phyloP scores from a whole-genome alignment of 2,329 filamentous ascomycete genomes.

The Exserohilum turcica region DNA sequence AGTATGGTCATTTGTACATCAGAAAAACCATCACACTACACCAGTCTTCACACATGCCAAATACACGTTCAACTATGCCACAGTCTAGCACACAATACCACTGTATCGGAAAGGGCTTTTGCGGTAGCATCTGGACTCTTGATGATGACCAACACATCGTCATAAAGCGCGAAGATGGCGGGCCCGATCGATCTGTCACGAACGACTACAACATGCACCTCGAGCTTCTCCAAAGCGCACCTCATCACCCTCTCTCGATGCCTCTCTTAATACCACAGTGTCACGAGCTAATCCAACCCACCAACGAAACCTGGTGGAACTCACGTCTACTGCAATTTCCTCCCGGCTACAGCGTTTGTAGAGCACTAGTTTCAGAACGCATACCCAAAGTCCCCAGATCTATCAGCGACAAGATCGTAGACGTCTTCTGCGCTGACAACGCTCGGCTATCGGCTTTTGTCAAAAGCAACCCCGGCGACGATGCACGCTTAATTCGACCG shows the following conservation, averaged over 20 bases:
- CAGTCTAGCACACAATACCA: too few relatives aligned
- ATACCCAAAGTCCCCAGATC: slow-evolving; percentile 18
- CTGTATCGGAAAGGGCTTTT: slow-evolving; percentile 28
- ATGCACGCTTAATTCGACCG: slow-evolving; percentile 57
- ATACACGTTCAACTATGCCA: too few relatives aligned
- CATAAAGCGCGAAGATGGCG: slow-evolving; percentile 28
- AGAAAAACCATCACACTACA: too few relatives aligned
- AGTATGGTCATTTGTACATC: too few relatives aligned
- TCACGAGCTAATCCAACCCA: slow-evolving; percentile 14
- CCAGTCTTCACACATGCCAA: too few relatives aligned
- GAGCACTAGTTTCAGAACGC: slow-evolving; percentile 13
- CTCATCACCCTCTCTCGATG: slow-evolving; percentile 3
- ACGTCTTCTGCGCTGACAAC: slow-evolving; percentile 20
- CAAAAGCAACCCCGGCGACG: slow-evolving; percentile 22
- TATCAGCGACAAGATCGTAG: slow-evolving; percentile 19
- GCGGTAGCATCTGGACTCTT: slow-evolving; percentile 24
- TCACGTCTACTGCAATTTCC: slow-evolving; percentile 14
- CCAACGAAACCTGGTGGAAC: slow-evolving; percentile 14
- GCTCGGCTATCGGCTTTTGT: slow-evolving; percentile 11
- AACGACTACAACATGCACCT: slow-evolving; percentile 27
- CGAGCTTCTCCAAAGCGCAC: slow-evolving; percentile 8
- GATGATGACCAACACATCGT: slow-evolving; percentile 6
- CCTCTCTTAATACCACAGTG: slow-evolving; percentile 20
- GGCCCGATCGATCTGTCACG: slow-evolving; percentile 20
- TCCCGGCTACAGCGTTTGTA: slow-evolving; percentile 14